phyloP scores from a whole-genome alignment of 2,329 filamentous ascomycete species.

The Gliomastix tumulicola region DNA sequence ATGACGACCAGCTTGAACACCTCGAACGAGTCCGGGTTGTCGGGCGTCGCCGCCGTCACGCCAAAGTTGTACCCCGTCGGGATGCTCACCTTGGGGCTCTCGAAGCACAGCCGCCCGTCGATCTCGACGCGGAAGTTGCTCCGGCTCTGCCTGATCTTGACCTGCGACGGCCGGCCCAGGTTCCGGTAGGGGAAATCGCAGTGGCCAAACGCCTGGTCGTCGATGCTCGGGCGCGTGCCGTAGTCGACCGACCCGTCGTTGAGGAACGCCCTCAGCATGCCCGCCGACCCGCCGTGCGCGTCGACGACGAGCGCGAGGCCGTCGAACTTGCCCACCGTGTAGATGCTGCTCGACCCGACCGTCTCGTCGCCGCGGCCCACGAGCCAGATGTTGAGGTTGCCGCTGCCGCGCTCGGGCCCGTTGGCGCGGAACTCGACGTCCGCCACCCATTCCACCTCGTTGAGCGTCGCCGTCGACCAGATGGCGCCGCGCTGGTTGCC shows the following conservation, averaged over 20 bases:
- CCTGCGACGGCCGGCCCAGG: constrained; percentile 71
- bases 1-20: constrained; percentile 78
- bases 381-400: constrained; percentile 94
- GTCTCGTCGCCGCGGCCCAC: constrained; percentile 58
- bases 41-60: constrained; percentile 79
- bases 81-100: constrained; percentile 70
- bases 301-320: constrained; percentile 86
- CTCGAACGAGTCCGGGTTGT: constrained; percentile 92
- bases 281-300: constrained; percentile 68
- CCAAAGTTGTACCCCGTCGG: constrained; percentile 80
- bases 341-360: constrained; percentile 70
- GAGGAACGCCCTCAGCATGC: constrained; percentile 83
- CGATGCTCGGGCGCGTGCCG: constrained; percentile 66
- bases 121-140: constrained; percentile 69
- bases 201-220: constrained; percentile 85
- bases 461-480: constrained; percentile 64
- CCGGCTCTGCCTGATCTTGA: constrained; percentile 64
- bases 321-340: constrained; percentile 79
- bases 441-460: constrained; percentile 66
- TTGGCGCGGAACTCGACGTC: constrained; percentile 84
- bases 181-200: constrained; percentile 91
- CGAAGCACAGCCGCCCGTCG: constrained; percentile 77
- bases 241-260: constrained; percentile 86
- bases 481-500: constrained; percentile 78
- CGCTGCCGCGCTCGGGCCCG: constrained; percentile 76